Base-by-base conservation (phyloP, 2,329 filamentous ascomycete genomes). In the Aspergillus carbonarius region DNA sequence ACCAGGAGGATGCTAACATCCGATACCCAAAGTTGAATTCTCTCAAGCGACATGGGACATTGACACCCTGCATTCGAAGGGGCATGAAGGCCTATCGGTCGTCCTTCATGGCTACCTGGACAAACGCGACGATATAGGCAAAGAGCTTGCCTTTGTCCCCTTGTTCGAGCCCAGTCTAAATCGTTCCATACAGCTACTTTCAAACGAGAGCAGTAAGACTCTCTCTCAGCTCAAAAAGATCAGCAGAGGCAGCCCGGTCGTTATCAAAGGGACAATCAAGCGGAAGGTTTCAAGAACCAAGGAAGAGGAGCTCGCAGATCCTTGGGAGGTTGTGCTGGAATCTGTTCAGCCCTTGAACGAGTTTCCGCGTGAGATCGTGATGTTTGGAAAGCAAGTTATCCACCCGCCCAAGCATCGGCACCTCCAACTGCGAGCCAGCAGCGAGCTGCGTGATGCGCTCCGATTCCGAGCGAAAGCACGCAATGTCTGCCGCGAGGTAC, bases 391-490 rank as follows among this genome's bases (percentile, higher is more conserved):
- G 49, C 90, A 89, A 1, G 82, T 87, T 0, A 82, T 87, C 0
- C 96, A 95, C 68, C 83, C 89, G 0, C 85, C 88, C 0, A 84
- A 90, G 50, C 84, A 89, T 58, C 87, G 95, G 20, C 91, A 98
- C 74, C 78, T 97, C 17, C 92, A 98, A 67, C 82, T 99, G 46
- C 87, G 93, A 30, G 93, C 91, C 55, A 87, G 92, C 56, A 73
- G 78, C 7, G 76, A 83, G 18, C 79, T 97, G 4, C 84, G 85
- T 20, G 76, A 88, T 1, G 85, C 92, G 4, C 81, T 99, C 2
- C 73, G 79, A 1, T 88, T 93, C 63, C 85, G 96, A n/a, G 82
- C 85, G 23, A 79, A 81, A 63, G 81, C 88, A 4, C 80, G 79
- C 4, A 80, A 81, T 58, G 76, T 81, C 32, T 85, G 81, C 62